Base-by-base conservation (phyloP, 306 rosid genomes). In the Sesbania bispinosa region DNA sequence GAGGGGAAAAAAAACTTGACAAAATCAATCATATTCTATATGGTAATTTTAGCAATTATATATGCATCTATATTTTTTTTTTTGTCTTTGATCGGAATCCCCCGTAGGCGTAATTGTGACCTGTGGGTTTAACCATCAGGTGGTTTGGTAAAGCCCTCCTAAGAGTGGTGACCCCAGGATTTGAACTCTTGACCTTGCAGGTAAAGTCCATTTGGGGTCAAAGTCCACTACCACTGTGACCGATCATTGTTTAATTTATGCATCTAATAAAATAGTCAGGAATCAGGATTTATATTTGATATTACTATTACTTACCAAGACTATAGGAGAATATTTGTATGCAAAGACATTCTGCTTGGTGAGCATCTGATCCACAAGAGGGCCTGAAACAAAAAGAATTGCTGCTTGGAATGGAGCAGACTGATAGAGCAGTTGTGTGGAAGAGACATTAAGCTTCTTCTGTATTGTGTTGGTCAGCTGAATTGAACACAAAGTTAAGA, bases 341-440 rank as follows among this genome's bases (percentile, higher is more conserved):
- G 95, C 86, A 74, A 94, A 91, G 77, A 94, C 97, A 76, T 75
- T 89, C 73, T 86, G 85, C 52, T 89, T 83, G 84, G 96, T 94
- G 58, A 94, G 92, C 80, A 62, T 82, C 69, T 89, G 89, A 81
- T 94, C 99, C 21, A 94, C 92, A 24, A 86, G 16, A 71, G 99
- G 99, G 47, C 99, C 99, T 16, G 97, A 80, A 52, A 94, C 91
- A 70, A 91, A 91, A 7, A 94, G 95, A 84, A 94, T 89, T 30
- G 97, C 99, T 58, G 99, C 95, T 81, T 94, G 99, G 82, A 89
- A 94, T 62, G 99, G 99, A 1, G 97, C 88, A 35, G 99, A 94
- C 11, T 94, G 97, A 82, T 94, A 94, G 23, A 94, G 86, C 27
- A 94, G 87, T 72, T 94, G 99, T 6, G 99, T 94, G 9, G 99